Conservation (phyloP, 2,329 filamentous ascomycete species). For the Colletotrichum australisinense region DNA sequence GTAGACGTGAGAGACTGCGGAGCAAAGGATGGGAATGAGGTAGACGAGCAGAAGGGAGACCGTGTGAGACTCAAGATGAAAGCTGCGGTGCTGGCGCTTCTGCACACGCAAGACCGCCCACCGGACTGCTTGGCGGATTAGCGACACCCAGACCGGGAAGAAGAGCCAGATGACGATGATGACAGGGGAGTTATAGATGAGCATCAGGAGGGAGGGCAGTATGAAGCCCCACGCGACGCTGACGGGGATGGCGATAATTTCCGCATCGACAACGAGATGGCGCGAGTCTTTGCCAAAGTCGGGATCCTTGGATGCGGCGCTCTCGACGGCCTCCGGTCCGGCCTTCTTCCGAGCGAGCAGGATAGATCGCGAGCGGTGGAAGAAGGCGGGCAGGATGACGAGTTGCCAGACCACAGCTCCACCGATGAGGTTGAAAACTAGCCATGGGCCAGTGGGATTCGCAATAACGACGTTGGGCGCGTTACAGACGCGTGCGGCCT, state of each 20-base stretch:
- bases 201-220: slow-evolving; percentile 58
- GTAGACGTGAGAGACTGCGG: slow-evolving; percentile 54
- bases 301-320: slow-evolving; percentile 41
- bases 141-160: slow-evolving; percentile 61
- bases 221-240: slow-evolving; percentile 60
- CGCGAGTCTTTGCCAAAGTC: slow-evolving; percentile 46
- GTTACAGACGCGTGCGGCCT: slow-evolving; percentile 59
- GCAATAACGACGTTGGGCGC: slow-evolving; percentile 48
- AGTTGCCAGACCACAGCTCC: slow-evolving; percentile 65
- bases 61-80: slow-evolving; percentile 57
- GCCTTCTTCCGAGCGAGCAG: slow-evolving; percentile 41
- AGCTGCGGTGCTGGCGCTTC: slow-evolving; percentile 40
- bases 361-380: slow-evolving; percentile 54
- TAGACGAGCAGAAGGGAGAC: slow-evolving; percentile 55
- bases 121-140: slow-evolving; percentile 53
- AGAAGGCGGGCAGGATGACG: slow-evolving; percentile 61
- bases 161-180: slow-evolving; percentile 61
- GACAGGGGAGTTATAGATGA: slow-evolving; percentile 51
- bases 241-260: slow-evolving; percentile 67
- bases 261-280: slow-evolving; percentile 55
- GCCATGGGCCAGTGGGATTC: slow-evolving; percentile 54
- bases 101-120: slow-evolving; percentile 36
- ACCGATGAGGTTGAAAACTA: slow-evolving; percentile 60
- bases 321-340: slow-evolving; percentile 35
- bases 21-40: slow-evolving; percentile 55